These are phyloP conservation scores for Xerocomellus amylosporus DNA, from an alignment of 768 basidiomycete genomes.

Conservation along the genomic window DNA sequence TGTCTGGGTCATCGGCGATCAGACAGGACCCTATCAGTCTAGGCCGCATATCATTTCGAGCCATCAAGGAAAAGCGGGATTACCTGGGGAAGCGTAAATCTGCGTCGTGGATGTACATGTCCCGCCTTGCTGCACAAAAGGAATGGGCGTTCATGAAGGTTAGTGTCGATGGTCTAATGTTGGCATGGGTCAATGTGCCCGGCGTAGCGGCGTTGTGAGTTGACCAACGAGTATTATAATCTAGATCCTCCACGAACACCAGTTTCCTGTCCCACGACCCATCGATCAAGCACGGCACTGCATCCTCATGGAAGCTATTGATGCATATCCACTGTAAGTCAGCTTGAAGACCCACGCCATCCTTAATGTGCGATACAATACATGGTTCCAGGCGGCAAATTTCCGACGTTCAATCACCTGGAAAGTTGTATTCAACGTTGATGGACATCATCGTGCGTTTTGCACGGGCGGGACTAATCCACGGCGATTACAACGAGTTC, in stretches of 20 bases:
- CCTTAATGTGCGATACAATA: background rate
- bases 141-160: constrained; percentile 99
- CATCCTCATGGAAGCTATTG: constrained; percentile 93
- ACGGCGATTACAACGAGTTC: constrained; percentile 99
- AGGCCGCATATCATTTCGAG: constrained; percentile 95
- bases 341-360: background rate
- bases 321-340: constrained; percentile 88
- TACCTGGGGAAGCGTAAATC: constrained; percentile 94
- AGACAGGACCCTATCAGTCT: constrained; percentile 51
- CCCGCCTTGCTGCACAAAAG: constrained; percentile 91
- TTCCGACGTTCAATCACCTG: constrained; percentile 76
- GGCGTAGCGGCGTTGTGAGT: background rate
- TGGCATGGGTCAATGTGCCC: background rate
- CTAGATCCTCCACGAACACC: constrained; percentile 87
- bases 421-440: constrained; percentile 82
- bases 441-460: constrained; percentile 98
- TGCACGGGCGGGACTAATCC: constrained; percentile 91
- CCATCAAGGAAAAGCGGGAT: constrained; percentile 95
- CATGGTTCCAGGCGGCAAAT: constrained; percentile 74
- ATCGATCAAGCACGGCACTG: constrained; percentile 95
- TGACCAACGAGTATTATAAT: background rate
- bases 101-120: constrained; percentile 99
- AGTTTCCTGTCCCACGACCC: constrained; percentile 90
- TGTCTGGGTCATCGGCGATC: background rate
- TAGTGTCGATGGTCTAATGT: background rate